These are phyloP conservation scores for Dentipellis sp. DNA, from an alignment of 768 basidiomycete species.

Conservation along the genomic window DNA sequence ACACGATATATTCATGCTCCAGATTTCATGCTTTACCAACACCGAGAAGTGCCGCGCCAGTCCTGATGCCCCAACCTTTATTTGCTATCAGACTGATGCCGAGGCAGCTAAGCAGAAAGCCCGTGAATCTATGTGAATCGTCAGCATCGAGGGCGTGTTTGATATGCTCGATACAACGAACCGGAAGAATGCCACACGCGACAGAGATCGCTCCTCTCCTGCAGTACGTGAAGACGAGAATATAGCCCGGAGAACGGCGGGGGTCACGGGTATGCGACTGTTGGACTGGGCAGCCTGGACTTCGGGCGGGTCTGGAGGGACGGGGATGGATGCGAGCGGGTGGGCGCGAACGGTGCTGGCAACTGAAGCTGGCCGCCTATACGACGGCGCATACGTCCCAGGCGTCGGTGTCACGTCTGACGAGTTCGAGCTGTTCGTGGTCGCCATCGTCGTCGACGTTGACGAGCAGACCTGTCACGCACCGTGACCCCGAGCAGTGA, in stretches of 20 bases:
- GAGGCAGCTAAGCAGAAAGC: constrained; percentile 75
- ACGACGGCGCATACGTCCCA: neutral
- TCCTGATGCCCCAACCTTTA: constrained; percentile 57
- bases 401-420: neutral
- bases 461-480: constrained; percentile 2
- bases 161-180: constrained; percentile 18
- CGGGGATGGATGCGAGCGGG: neutral
- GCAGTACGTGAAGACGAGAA: constrained; percentile 80
- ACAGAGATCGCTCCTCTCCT: constrained; percentile 75
- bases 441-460: neutral
- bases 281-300: constrained; percentile 15
- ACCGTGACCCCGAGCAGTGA: neutral
- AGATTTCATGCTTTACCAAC: constrained; percentile 30
- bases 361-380: neutral
- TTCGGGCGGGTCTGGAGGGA: neutral
- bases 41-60: constrained; percentile 57
- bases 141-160: too few species aligned
- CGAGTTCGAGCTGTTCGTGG: neutral
- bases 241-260: constrained; percentile 72
- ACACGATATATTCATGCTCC: neutral
- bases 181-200: constrained; percentile 83
- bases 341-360: neutral
- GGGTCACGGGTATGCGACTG: constrained; percentile 74
- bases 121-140: constrained; percentile 50
- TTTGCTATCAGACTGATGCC: constrained; percentile 71